phyloP scores from a whole-genome alignment of 1,139 yeast species.

The Pichia sp. region DNA sequence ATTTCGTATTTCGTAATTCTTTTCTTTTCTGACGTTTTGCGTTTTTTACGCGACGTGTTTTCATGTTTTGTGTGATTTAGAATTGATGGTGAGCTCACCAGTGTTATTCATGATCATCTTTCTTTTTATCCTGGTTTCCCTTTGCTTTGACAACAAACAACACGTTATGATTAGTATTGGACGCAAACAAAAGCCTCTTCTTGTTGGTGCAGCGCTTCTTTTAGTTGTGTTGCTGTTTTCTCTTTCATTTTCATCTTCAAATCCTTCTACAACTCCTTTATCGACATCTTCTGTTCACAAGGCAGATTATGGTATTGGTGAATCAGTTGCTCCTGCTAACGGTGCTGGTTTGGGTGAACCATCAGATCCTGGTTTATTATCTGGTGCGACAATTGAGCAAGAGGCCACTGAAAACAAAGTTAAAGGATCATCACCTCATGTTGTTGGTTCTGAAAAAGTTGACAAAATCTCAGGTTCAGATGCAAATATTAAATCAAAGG shows the following conservation, averaged over 20 bases:
- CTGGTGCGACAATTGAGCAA: constrained; percentile 18
- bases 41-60: not conserved
- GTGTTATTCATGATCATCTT: not conserved
- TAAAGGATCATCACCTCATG: constrained; percentile 1
- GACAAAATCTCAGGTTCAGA: constrained; percentile 15
- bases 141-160: not conserved
- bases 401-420: constrained; percentile 10
- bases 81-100: not conserved
- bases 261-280: not conserved
- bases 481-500: constrained; percentile 16
- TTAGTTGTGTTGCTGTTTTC: constrained; percentile 7
- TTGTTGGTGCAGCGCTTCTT: constrained; percentile 9
- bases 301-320: constrained; percentile 15
- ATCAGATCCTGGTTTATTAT: constrained; percentile 6
- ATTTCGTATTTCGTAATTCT: not conserved
- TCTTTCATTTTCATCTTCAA: not conserved
- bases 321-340: constrained; percentile 7
- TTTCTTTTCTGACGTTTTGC: constrained; percentile 2
- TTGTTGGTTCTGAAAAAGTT: constrained; percentile 7
- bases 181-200: constrained; percentile 12
- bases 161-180: constrained; percentile 9
- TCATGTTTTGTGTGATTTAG: not conserved
- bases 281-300: constrained; percentile 5
- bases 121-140: not conserved
- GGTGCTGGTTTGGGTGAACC: constrained; percentile 5